Percentiles rank a stretch among this genome's conserved stretches.
Conservation (phyloP, 129 eudicot genomes). For the Scalesia atractyloides region DNA sequence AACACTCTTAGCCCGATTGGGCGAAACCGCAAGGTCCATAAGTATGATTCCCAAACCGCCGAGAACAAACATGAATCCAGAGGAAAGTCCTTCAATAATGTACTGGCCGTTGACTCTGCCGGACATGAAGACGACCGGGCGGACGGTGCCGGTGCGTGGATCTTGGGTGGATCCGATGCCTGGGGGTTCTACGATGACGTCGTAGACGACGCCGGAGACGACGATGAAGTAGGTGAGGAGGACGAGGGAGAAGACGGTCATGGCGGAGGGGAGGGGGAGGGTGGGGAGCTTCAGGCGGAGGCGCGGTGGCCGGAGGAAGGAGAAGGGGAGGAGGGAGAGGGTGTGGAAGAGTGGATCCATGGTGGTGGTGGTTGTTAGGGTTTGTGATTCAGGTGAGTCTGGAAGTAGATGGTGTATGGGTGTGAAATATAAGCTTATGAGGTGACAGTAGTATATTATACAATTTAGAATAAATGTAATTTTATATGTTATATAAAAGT, state of each 20-base stretch:
- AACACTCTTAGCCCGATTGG: constrained; percentile 59
- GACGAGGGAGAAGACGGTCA: constrained; percentile 72
- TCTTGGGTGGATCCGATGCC: constrained; percentile 95
- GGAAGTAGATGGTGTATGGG: neutral
- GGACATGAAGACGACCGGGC: constrained; percentile 79
- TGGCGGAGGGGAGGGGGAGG: constrained; percentile 77
- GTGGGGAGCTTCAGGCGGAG: constrained; percentile 87
- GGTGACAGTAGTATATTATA: too few relatives aligned
- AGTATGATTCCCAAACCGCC: constrained; percentile 82
- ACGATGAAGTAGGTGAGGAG: constrained; percentile 96
- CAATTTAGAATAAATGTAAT: too few relatives aligned
- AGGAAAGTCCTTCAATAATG: constrained; percentile 85
- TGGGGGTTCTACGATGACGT: constrained; percentile 96
- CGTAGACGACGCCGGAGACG: constrained; percentile 94
- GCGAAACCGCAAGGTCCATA: constrained; percentile 68
- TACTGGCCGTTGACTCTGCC: constrained; percentile 96
- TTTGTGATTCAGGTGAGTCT: constrained; percentile 24
- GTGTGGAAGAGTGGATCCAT: constrained; percentile 67
- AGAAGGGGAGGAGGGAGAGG: constrained; percentile 57
- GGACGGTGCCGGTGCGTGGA: constrained; percentile 67
- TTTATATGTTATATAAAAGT: too few relatives aligned
- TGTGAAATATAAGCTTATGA: too few relatives aligned
- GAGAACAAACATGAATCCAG: constrained; percentile 93
- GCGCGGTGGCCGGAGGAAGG: constrained; percentile 86
- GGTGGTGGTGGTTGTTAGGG: constrained; percentile 30